Percentiles rank a stretch among this genome's conserved stretches.
Evolutionary conservation across 768 basidiomycete species (phyloP).

Genomic region (Leccinum boreale): DNA sequence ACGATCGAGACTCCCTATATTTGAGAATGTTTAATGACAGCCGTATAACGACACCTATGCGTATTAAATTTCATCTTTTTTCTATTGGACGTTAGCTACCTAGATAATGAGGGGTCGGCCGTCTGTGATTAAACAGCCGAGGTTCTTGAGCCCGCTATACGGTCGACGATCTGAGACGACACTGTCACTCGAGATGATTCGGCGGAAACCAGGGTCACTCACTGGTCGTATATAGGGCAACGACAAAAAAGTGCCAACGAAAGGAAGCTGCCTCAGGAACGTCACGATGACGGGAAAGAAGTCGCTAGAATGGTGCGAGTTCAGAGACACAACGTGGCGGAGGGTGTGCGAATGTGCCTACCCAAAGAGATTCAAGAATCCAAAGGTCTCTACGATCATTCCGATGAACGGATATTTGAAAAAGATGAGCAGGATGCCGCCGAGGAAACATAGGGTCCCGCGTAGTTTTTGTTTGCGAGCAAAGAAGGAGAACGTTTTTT

Average conservation of each 20-base stretch:
- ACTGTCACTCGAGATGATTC: slow-evolving; percentile 3
- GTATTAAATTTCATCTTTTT: slow-evolving; percentile 16
- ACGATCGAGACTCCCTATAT: background rate
- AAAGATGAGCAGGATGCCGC: slow-evolving; percentile 91
- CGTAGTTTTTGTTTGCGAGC: slow-evolving; percentile 92
- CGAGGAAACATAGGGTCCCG: slow-evolving; percentile 84
- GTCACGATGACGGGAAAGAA: slow-evolving; percentile 99
- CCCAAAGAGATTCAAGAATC: slow-evolving; percentile 98
- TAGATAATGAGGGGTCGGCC: background rate
- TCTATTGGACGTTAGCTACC: slow-evolving; percentile 9
- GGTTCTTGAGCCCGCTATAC: slow-evolving; percentile 74
- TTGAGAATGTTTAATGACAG: background rate
- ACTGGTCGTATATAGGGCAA: slow-evolving; percentile 87
- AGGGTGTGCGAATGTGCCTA: slow-evolving; percentile 29
- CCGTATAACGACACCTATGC: slow-evolving; percentile 2
- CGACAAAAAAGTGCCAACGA: slow-evolving; percentile 82
- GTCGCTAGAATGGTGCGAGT: slow-evolving; percentile 54
- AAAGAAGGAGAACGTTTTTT: slow-evolving; percentile 98
- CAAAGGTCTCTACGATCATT: slow-evolving; percentile 91
- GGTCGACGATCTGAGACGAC: slow-evolving; percentile 62
- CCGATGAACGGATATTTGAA: slow-evolving; percentile 94
- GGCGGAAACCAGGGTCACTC: slow-evolving; percentile 21
- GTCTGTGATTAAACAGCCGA: slow-evolving; percentile 55
- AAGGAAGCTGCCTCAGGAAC: slow-evolving; percentile 92
- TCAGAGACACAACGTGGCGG: background rate